These are phyloP conservation scores for Candida multigemmis DNA, from an alignment of 805 yeast species.

Conservation along the genomic window DNA sequence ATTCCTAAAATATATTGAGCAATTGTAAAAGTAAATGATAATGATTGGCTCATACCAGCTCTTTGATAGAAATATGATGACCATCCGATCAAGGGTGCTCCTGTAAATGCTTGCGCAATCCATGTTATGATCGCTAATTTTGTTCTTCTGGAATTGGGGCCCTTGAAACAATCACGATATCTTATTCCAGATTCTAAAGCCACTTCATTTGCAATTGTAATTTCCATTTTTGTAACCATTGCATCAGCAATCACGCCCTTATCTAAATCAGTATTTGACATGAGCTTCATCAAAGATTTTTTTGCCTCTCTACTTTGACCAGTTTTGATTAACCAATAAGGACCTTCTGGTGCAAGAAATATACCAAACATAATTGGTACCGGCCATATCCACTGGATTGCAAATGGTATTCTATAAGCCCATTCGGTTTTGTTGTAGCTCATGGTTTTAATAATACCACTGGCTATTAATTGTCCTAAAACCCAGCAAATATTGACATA, in stretches of 20 bases:
- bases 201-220: slow-evolving; percentile 29
- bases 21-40: slow-evolving; percentile 36
- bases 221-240: slow-evolving; percentile 33
- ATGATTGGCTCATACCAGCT: slow-evolving; percentile 34
- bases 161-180: slow-evolving; percentile 38
- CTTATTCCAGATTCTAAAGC: slow-evolving; percentile 8
- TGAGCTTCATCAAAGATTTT: slow-evolving; percentile 22
- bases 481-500: slow-evolving; percentile 43
- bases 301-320: slow-evolving; percentile 35
- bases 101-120: slow-evolving; percentile 34
- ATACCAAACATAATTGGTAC: slow-evolving; percentile 33
- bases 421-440: slow-evolving; percentile 11
- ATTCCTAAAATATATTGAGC: slow-evolving; percentile 34
- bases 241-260: slow-evolving; percentile 22
- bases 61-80: slow-evolving; percentile 41
- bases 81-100: slow-evolving; percentile 36
- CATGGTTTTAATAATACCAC: slow-evolving; percentile 38
- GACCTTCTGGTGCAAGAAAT: slow-evolving; percentile 44
- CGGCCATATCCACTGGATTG: slow-evolving; percentile 53
- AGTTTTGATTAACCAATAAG: slow-evolving; percentile 42
- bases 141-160: slow-evolving; percentile 39
- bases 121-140: slow-evolving; percentile 35
- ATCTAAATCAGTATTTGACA: slow-evolving; percentile 17
- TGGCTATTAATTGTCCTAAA: slow-evolving; percentile 44
- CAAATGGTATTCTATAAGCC: slow-evolving; percentile 46